Percentiles rank a stretch among this genome's conserved stretches.
Conservation (phyloP, 2,329 filamentous ascomycete genomes). For the Trematosphaeria pertusa region DNA sequence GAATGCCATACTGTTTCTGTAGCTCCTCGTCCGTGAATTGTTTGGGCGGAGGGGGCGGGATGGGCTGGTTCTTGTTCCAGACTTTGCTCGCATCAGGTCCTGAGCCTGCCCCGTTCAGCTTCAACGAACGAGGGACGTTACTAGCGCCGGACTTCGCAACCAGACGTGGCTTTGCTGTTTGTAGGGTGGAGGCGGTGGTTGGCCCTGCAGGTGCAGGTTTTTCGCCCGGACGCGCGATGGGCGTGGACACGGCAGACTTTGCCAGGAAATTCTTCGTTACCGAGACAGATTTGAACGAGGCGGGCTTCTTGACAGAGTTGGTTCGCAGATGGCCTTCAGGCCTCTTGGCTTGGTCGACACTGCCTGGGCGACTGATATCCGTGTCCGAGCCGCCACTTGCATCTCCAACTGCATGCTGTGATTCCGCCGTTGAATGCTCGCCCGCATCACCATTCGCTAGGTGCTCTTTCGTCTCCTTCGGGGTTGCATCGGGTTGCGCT, state of each 20-base stretch:
- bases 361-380: slow-evolving; percentile 69
- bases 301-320: slow-evolving; percentile 72
- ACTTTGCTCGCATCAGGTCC: slow-evolving; percentile 77
- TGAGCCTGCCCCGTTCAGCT: slow-evolving; percentile 63
- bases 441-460: slow-evolving; percentile 46
- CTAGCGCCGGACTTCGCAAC: slow-evolving; percentile 75
- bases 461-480: slow-evolving; percentile 28
- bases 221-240: slow-evolving; percentile 60
- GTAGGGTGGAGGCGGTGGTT: slow-evolving; percentile 57
- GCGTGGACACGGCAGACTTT: slow-evolving; percentile 67
- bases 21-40: slow-evolving; percentile 88
- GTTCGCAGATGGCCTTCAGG: slow-evolving; percentile 66
- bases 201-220: slow-evolving; percentile 56
- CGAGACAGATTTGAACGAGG: slow-evolving; percentile 83
- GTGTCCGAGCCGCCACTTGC: slow-evolving; percentile 79
- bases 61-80: slow-evolving; percentile 90
- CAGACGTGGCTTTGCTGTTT: slow-evolving; percentile 70
- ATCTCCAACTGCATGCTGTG: slow-evolving; percentile 63
- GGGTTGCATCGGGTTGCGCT: slow-evolving; percentile 10
- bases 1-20: slow-evolving; percentile 83
- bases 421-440: slow-evolving; percentile 42
- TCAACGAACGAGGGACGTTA: slow-evolving; percentile 59
- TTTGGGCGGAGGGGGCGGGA: slow-evolving; percentile 73
- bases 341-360: slow-evolving; percentile 59
- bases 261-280: slow-evolving; percentile 87